Percentiles rank a stretch among this genome's conserved stretches.
Conservation (phyloP, 768 basidiomycete species). For the Mycena kentingensis region DNA sequence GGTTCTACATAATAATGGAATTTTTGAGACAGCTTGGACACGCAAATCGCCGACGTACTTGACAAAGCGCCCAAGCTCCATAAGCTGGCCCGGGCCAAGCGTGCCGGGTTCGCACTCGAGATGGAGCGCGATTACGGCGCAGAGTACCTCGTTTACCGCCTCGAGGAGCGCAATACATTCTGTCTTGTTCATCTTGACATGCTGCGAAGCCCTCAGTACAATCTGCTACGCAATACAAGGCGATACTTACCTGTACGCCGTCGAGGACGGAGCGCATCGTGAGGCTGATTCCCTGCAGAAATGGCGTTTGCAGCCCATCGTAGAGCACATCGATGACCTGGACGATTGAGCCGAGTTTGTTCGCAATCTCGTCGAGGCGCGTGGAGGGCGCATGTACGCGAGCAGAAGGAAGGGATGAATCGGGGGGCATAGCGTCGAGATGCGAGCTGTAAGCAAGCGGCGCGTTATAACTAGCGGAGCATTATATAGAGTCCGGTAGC, state of each 20-base stretch:
- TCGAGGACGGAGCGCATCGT: not conserved
- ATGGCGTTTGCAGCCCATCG: not conserved
- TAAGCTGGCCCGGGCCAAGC: not conserved
- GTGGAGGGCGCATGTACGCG: too few relatives aligned
- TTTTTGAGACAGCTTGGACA: not conserved
- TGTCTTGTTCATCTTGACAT: not conserved
- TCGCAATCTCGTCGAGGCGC: too few relatives aligned
- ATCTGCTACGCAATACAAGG: not conserved
- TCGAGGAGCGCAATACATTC: not conserved
- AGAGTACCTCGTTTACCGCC: not conserved
- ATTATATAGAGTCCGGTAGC: too few relatives aligned
- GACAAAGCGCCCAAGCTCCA: not conserved
- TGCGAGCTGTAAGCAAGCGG: too few relatives aligned
- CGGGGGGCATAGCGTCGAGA: too few relatives aligned
- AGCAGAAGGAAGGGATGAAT: too few relatives aligned
- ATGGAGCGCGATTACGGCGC: not conserved
- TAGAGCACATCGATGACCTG: not conserved
- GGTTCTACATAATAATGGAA: not conserved
- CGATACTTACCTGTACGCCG: not conserved
- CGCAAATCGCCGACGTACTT: not conserved
- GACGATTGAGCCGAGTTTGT: not conserved
- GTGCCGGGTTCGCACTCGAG: not conserved
- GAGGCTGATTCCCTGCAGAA: not conserved
- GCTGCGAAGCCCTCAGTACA: not conserved
- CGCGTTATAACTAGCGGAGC: too few relatives aligned